Evolutionary conservation across 2,329 filamentous ascomycete species (phyloP).

Genomic region (Aspergillus arachidicola): DNA sequence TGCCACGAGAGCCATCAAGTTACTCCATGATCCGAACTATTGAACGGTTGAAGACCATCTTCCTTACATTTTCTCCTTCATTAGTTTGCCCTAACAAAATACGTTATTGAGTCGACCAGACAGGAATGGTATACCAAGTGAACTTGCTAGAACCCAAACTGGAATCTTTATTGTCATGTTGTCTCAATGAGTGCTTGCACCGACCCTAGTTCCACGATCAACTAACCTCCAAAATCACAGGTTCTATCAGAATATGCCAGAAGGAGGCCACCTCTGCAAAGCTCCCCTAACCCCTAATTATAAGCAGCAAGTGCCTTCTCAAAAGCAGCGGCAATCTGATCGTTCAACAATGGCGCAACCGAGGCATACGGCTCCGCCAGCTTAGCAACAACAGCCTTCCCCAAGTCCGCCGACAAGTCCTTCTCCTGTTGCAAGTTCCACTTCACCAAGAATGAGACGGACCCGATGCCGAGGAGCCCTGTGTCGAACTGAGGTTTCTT

Average conservation of each 20-base stretch:
- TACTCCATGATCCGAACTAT: no score
- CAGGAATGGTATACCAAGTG: neutral
- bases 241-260: neutral
- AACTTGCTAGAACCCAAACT: neutral
- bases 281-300: neutral
- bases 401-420: constrained; percentile 17
- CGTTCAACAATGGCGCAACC: constrained; percentile 19
- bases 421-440: constrained; percentile 17
- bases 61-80: no score
- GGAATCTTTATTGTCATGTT: no score
- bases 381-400: constrained; percentile 16
- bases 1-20: no score
- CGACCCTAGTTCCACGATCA: neutral
- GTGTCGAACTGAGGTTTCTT: constrained; percentile 23
- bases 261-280: neutral
- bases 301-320: constrained; percentile 19
- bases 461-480: constrained; percentile 19
- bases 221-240: neutral
- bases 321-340: constrained; percentile 20
- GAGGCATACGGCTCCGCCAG: constrained; percentile 16
- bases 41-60: no score
- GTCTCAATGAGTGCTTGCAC: neutral
- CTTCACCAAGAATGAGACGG: constrained; percentile 22
- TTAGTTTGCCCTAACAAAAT: no score
- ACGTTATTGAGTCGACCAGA: neutral